Percentiles rank a stretch among this genome's conserved stretches.
Evolutionary conservation across 306 rosid genomes (phyloP).

Genomic region (Prinsepia uniflora): DNA sequence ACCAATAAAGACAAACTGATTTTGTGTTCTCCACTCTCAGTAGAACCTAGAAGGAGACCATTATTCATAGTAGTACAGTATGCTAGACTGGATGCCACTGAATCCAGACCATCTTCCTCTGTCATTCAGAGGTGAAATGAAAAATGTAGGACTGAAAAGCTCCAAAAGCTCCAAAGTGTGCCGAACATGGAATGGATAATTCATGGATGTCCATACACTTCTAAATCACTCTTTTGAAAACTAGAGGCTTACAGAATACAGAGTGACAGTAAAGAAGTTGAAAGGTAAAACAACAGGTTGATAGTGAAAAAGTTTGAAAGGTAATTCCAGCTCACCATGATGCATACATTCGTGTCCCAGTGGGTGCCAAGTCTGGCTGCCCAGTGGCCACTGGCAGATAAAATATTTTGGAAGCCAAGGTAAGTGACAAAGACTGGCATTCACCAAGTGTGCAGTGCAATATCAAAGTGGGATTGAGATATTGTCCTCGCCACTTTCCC

Average conservation of each 20-base stretch:
- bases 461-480: neutral
- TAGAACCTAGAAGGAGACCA: too few species aligned
- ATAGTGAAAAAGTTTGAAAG: neutral
- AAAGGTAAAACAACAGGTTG: neutral
- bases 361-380: neutral
- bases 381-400: neutral
- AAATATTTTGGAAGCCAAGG: neutral
- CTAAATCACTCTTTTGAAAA: neutral
- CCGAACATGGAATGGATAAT: neutral
- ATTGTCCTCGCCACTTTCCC: neutral
- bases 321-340: neutral
- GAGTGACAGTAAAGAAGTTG: neutral
- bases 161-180: neutral
- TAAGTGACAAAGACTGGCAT: conserved; percentile 12
- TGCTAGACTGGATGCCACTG: conserved; percentile 16
- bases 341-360: neutral
- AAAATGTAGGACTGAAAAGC: neutral
- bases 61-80: neutral
- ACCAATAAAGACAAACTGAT: conserved; percentile 6
- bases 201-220: neutral
- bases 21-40: conserved; percentile 3
- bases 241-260: neutral
- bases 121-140: neutral
- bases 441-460: neutral
- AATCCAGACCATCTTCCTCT: conserved; percentile 17